Percentiles rank a stretch among this genome's conserved stretches.
phyloP scores from a whole-genome alignment of 2,329 filamentous ascomycete species.

The Aureobasidium sp. region DNA sequence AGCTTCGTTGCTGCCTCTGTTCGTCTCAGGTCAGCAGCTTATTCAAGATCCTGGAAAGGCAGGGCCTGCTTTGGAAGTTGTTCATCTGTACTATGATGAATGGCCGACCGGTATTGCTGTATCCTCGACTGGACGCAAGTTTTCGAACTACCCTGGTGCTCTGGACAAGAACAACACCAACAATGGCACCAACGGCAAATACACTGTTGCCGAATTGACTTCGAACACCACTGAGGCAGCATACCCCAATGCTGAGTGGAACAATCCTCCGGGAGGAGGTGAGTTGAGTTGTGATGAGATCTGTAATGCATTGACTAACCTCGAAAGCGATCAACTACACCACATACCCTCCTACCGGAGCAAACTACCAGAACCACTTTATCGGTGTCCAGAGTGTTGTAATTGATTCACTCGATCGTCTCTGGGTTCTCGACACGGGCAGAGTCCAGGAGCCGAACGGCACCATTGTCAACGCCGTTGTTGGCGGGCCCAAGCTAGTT shows the following conservation, averaged over 20 bases:
- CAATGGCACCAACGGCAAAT: slow-evolving; percentile 32
- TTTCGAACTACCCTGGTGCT: slow-evolving; percentile 44
- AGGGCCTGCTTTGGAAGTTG: slow-evolving; percentile 39
- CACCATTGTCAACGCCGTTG: slow-evolving; percentile 35
- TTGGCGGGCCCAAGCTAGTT: slow-evolving; percentile 44
- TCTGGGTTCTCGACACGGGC: slow-evolving; percentile 48
- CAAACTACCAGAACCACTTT: slow-evolving; percentile 41
- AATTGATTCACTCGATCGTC: slow-evolving; percentile 40
- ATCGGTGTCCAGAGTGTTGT: slow-evolving; percentile 46
- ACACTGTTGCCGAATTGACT: slow-evolving; percentile 41
- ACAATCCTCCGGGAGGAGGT: slow-evolving; percentile 39
- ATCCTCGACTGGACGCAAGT: slow-evolving; percentile 41
- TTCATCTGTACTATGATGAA: slow-evolving; percentile 44
- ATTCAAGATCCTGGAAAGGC: slow-evolving; percentile 28
- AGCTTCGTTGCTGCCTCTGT: not conserved
- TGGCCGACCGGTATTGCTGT: slow-evolving; percentile 45
- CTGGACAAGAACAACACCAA: slow-evolving; percentile 42
- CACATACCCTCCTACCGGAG: slow-evolving; percentile 36
- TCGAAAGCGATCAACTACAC: slow-evolving; percentile 39
- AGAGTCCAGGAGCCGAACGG: slow-evolving; percentile 35
- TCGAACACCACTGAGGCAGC: slow-evolving; percentile 35
- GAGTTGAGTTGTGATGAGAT: not conserved
- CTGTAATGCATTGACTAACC: not conserved
- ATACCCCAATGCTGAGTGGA: slow-evolving; percentile 37
- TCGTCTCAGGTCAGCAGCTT: slow-evolving; percentile 10